Conservation (phyloP, 257 asterid species). For the Nicotiana tabacum region DNA sequence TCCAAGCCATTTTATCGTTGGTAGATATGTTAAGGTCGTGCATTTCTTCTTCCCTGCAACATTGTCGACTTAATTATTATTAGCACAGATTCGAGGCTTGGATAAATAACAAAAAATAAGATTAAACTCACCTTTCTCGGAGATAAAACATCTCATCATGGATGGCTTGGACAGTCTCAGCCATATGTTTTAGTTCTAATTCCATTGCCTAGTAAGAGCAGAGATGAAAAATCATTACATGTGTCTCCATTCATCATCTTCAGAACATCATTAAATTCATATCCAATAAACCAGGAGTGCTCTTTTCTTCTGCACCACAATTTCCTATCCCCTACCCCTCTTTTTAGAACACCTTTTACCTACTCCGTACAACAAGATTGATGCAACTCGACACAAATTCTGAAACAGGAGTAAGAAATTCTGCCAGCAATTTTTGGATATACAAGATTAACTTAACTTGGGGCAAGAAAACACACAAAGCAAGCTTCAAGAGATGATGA, state of each 20-base stretch:
- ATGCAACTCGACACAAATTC: neutral
- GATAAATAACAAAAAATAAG: neutral
- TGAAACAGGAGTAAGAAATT: neutral
- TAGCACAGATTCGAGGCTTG: neutral
- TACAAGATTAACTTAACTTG: neutral
- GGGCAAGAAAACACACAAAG: neutral
- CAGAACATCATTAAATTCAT: neutral
- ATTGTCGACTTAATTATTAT: neutral
- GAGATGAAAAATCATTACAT: slow-evolving; percentile 8
- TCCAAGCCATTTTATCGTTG: slow-evolving; percentile 65
- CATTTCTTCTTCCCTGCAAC: slow-evolving; percentile 72
- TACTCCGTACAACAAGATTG: neutral
- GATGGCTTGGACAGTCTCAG: slow-evolving; percentile 49
- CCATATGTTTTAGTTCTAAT: slow-evolving; percentile 66
- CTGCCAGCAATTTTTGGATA: neutral
- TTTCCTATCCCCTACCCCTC: too few relatives aligned
- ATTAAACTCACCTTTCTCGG: slow-evolving; percentile 46
- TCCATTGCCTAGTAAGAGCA: slow-evolving; percentile 50
- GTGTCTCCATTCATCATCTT: neutral
- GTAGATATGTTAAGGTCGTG: slow-evolving; percentile 62
- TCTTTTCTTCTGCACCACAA: too few relatives aligned
- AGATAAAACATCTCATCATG: slow-evolving; percentile 82
- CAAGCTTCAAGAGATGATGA: neutral
- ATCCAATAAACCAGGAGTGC: too few relatives aligned
- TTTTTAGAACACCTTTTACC: too few relatives aligned